A percentile compares a stretch with the other conserved stretches of the same genome.
These are phyloP conservation scores for Phytophthora syringae DNA, from an alignment of 352 stramenopile species.

Conservation along the genomic window DNA sequence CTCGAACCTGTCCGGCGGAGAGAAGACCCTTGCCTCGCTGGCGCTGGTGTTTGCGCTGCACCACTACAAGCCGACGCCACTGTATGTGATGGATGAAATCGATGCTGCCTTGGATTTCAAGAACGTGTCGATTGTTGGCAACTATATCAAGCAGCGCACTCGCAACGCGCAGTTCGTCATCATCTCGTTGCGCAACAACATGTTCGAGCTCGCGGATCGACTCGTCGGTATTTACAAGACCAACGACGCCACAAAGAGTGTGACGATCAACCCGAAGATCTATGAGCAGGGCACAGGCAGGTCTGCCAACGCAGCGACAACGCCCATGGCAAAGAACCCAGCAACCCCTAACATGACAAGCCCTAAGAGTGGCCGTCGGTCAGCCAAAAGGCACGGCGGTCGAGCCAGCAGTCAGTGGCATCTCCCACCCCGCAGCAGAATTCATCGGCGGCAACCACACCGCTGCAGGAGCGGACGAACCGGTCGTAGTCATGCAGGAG, in stretches of 20 bases:
- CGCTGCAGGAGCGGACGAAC: constrained; percentile 54
- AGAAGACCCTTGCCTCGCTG: constrained; percentile 99
- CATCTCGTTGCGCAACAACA: constrained; percentile 99
- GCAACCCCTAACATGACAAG: constrained; percentile 30
- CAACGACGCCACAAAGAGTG: constrained; percentile 98
- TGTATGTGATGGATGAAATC: constrained; percentile 99
- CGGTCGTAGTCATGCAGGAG: constrained; percentile 29
- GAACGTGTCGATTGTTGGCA: constrained; percentile 99
- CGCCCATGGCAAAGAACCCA: constrained; percentile 29
- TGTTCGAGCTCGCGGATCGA: constrained; percentile 99
- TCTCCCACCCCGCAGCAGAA: constrained; percentile 30
- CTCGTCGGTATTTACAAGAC: constrained; percentile 99
- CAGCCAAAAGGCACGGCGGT: constrained; percentile 41
- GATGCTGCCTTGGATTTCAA: constrained; percentile 98
- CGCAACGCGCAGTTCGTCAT: constrained; percentile 99
- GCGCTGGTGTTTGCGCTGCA: constrained; percentile 99
- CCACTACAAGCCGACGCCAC: constrained; percentile 99
- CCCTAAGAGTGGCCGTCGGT: constrained; percentile 31
- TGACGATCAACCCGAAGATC: constrained; percentile 98
- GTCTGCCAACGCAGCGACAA: constrained; percentile 21
- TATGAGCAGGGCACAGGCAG: constrained; percentile 59
- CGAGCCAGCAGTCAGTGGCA: constrained; percentile 37
- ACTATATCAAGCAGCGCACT: constrained; percentile 99
- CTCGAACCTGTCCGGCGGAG: constrained; percentile 98
- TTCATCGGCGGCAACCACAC: constrained; percentile 22